Base-by-base conservation (phyloP, 495 filamentous ascomycete genomes). In the Penicillium maclennaniae region DNA sequence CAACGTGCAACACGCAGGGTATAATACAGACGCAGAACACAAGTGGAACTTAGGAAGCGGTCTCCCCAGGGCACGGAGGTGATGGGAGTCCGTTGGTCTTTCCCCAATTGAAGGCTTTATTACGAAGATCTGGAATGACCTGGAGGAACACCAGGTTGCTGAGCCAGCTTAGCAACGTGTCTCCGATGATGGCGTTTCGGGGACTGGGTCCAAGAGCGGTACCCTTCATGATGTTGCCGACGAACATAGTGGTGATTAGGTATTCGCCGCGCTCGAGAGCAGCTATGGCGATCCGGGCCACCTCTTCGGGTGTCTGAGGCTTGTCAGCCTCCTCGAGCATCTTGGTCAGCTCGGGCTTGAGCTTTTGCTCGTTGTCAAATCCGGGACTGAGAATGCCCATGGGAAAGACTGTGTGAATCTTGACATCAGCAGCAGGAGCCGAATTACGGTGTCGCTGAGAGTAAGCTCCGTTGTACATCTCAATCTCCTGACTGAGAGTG, bases 361-460 rank as follows among this genome's bases (percentile, higher is more conserved):
- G 81, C 66, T 69, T 58, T 62, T 96, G 87, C 70, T 98, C 93
- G 26, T 81, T 74, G 54, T 87, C 90, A 48, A 83, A 79, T 0
- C 91, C 91, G 0, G 91, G 84, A 23, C 79, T 81, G 20, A 78
- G 76, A 55, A 98, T 97, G 0, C 87, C 88, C 52, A 83, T 92
- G 0, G 93, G 93, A 67, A 87, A 92, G 19, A 96, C 83, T 15
- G 87, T 83, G 62, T 95, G 91, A 23, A 96, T 81, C 51, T 85
- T 81, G 44, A 97, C 86, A 55, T 84, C 79, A 15, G 78, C 71
- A 42, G 74, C 65, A 3, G 74, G 70, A 20, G 72, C 72, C 2
- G 72, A 65, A 17, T 53, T 51, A 19, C 67, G 63, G 20, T 73
- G 57, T 47, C 83, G 74, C 49, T 83, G 72, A 12, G 79, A 76